Percentiles rank a stretch among this genome's conserved stretches.
phyloP scores from a whole-genome alignment of 768 basidiomycete species.

The Suillus subluteus region DNA sequence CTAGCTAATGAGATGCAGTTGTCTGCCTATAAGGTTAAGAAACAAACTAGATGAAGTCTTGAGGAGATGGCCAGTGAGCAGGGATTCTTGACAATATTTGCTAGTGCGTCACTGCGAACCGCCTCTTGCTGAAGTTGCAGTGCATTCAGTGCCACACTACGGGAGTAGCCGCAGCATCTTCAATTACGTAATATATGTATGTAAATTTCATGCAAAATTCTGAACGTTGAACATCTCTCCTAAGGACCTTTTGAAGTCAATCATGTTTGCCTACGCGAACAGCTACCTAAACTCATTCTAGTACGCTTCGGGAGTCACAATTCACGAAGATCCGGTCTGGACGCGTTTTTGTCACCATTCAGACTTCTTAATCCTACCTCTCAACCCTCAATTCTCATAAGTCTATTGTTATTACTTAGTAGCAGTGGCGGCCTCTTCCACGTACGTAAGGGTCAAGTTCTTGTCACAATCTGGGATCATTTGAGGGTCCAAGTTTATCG shows the following conservation, averaged over 20 bases:
- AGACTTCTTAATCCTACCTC: background rate
- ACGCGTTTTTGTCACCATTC: background rate
- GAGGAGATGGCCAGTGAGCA: background rate
- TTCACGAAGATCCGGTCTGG: background rate
- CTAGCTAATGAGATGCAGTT: background rate
- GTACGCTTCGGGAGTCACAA: background rate
- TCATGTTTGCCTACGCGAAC: background rate
- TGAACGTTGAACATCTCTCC: background rate
- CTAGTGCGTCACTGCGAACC: conserved; percentile 3
- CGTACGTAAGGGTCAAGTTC: background rate
- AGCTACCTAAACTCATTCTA: background rate
- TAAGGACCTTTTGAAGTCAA: background rate
- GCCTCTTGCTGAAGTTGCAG: background rate
- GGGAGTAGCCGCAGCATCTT: conserved; percentile 1
- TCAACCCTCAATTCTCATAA: too few relatives aligned
- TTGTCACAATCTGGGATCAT: conserved; percentile 6
- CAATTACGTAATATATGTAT: background rate
- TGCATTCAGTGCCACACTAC: conserved; percentile 8
- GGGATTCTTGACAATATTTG: conserved; percentile 8
- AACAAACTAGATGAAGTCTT: conserved; percentile 7
- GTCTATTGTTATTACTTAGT: too few relatives aligned
- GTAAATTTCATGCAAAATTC: background rate
- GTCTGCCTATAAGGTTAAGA: background rate
- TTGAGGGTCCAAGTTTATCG: conserved; percentile 1
- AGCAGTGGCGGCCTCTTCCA: too few relatives aligned